Evolutionary conservation across 306 rosid species (phyloP), one percentile per base, ranked within the genome.

Genomic region (Alnus glutinosa): DNA sequence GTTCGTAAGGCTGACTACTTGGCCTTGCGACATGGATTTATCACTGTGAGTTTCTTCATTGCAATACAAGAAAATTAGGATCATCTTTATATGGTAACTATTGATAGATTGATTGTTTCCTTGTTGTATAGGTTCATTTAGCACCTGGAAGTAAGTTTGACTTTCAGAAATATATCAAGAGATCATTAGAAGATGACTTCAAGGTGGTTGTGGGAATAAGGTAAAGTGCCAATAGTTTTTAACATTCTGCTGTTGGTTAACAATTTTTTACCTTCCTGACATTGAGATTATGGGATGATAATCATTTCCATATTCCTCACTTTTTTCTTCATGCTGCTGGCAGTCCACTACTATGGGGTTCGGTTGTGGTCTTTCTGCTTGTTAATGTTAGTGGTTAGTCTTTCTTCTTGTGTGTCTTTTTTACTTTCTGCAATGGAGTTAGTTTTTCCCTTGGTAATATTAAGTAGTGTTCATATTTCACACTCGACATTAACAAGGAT

Each of bases 191-290:
- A 88, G 98, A 95, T 79, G 98, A 95, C 87, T 95, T 95, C 67
- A 95, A 95, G 91, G 96, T 91, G 71, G 98, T 95, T 44, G 98
- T 95, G 71, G 97, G 96, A 89, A 95, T 95, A 90, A 92, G 92
- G 98, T 92, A 87, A 80, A 71, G 55, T 74, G 73, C 81, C 74
- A 54, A 77, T 1, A 55, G 39, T 70, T 49, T 12, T 78, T 44
- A 14, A 30, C 54, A n/a, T 18, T 11, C 47, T 23, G 59, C 16
- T 55, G 54, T 64, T 58, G 18, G 47, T 57, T 64, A 28, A 50
- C 63, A 49, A 48, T 23, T 58, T 77, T 23, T 58, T 77, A 42
- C 37, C 37, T 59, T 73, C 28, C 11, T 51, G 1, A 11, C 47
- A 54, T 32, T 57, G 50, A 70, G 72, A 51, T 54, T 55, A 64